Conservation (phyloP, 768 basidiomycete genomes). For the Thelephora ganbajun region DNA sequence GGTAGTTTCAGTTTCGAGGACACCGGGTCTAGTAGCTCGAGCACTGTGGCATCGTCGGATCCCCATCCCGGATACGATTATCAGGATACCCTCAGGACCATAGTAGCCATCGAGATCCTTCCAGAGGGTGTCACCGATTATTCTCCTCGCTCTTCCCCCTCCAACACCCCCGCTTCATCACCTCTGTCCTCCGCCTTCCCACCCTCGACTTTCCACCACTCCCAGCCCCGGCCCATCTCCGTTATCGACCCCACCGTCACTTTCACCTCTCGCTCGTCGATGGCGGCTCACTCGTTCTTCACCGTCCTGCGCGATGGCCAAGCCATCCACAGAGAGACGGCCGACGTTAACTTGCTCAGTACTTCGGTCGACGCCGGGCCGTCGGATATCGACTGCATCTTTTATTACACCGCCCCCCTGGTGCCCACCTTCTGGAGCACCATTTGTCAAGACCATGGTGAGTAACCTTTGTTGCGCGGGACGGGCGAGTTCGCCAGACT, state of each 20-base stretch:
- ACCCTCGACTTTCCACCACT: slow-evolving; percentile 12
- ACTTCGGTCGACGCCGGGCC: background rate
- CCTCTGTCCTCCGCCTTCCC: slow-evolving; percentile 7
- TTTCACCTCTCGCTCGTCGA: slow-evolving; percentile 33
- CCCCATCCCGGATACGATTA: slow-evolving; percentile 3
- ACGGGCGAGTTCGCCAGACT: no score
- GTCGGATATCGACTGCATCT: background rate
- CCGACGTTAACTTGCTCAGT: slow-evolving; percentile 8
- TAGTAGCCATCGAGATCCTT: slow-evolving; percentile 21
- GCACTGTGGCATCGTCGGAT: background rate
- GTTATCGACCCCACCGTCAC: slow-evolving; percentile 58
- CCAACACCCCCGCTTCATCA: slow-evolving; percentile 7
- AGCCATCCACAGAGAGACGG: slow-evolving; percentile 37
- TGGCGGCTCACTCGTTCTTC: slow-evolving; percentile 41
- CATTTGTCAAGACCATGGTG: background rate
- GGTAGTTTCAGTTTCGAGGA: slow-evolving; percentile 6
- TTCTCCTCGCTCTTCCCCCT: slow-evolving; percentile 9
- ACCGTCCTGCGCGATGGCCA: slow-evolving; percentile 35
- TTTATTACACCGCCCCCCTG: background rate
- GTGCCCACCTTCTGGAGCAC: background rate
- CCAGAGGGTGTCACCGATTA: slow-evolving; percentile 12
- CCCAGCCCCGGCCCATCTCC: slow-evolving; percentile 34
- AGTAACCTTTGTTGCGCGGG: background rate
- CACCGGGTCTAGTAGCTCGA: no score
- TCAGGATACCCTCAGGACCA: slow-evolving; percentile 12